Evolutionary conservation across 352 stramenopile genomes (phyloP).

Genomic region (Pythium dissimile): DNA sequence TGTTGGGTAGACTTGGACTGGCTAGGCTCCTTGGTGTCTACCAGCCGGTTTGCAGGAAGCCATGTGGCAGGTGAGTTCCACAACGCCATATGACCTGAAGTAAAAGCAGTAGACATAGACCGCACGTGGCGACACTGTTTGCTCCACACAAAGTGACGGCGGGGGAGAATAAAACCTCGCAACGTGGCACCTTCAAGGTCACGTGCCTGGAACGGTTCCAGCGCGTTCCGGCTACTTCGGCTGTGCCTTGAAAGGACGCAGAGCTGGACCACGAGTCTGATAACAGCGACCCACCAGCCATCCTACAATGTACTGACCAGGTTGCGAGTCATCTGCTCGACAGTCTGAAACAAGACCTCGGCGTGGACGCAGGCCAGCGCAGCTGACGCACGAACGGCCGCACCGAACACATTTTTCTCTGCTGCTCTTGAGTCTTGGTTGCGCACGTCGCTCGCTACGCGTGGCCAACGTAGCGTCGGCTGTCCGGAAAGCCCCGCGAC

Average conservation of each 20-base stretch:
- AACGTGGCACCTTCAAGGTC: neutral
- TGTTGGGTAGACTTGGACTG: neutral
- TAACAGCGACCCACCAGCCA: neutral
- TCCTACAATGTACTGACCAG: no score
- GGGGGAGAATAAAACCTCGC: slow-evolving; percentile 1
- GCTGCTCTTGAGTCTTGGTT: no score
- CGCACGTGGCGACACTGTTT: slow-evolving; percentile 1
- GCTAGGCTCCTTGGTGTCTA: neutral
- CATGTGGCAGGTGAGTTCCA: slow-evolving; percentile 4
- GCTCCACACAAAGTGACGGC: neutral
- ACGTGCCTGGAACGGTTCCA: slow-evolving; percentile 8
- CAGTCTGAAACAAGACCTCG: no score
- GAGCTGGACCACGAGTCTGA: slow-evolving; percentile 4
- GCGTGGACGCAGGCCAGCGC: no score
- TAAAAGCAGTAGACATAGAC: neutral
- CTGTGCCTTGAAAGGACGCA: neutral
- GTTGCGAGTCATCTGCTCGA: neutral
- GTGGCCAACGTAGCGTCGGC: no score
- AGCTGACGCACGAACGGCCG: no score
- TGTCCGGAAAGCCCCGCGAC: no score
- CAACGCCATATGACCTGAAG: slow-evolving; percentile 6
- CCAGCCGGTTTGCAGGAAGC: neutral
- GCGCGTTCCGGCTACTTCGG: slow-evolving; percentile 8
- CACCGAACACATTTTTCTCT: no score
- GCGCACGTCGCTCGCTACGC: no score